phyloP scores from a whole-genome alignment of 2,329 filamentous ascomycete genomes.

The Erysiphe neolycopersici region DNA sequence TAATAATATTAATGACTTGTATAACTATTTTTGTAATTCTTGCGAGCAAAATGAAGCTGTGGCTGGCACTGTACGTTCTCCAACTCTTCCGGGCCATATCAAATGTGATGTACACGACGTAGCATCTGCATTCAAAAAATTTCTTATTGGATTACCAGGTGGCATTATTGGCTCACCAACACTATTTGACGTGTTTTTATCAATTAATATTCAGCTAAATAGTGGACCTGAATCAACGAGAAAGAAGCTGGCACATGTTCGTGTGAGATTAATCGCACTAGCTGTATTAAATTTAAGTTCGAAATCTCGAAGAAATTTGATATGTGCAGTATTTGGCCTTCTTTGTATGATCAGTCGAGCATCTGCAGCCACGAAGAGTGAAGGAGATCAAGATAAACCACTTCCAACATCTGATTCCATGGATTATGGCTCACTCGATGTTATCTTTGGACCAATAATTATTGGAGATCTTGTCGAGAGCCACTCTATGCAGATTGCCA shows the following conservation, averaged over 20 bases:
- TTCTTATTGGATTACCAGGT: slow-evolving; percentile 35
- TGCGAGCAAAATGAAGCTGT: slow-evolving; percentile 21
- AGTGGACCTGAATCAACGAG: slow-evolving; percentile 23
- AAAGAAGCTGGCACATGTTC: slow-evolving; percentile 27
- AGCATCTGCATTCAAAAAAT: slow-evolving; percentile 37
- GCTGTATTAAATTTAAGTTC: slow-evolving; percentile 32
- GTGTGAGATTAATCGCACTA: slow-evolving; percentile 38
- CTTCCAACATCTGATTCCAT: slow-evolving; percentile 31
- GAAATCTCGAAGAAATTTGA: slow-evolving; percentile 31
- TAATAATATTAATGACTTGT: slow-evolving; percentile 26
- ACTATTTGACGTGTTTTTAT: slow-evolving; percentile 34
- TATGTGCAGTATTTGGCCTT: slow-evolving; percentile 40
- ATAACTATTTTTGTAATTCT: slow-evolving; percentile 33
- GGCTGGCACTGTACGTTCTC: slow-evolving; percentile 28
- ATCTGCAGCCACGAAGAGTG: slow-evolving; percentile 25
- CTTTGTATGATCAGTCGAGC: slow-evolving; percentile 31
- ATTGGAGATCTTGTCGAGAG: slow-evolving; percentile 28
- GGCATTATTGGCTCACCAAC: slow-evolving; percentile 36
- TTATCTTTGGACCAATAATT: slow-evolving; percentile 37
- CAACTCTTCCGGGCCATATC: slow-evolving; percentile 33
- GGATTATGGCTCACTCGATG: slow-evolving; percentile 34
- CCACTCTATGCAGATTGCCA: slow-evolving; percentile 16
- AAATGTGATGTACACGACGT: slow-evolving; percentile 34
- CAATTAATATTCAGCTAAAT: slow-evolving; percentile 29
- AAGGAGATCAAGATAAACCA: slow-evolving; percentile 24